Conservation (phyloP, 768 basidiomycete species). For the Psilocybe sp. region DNA sequence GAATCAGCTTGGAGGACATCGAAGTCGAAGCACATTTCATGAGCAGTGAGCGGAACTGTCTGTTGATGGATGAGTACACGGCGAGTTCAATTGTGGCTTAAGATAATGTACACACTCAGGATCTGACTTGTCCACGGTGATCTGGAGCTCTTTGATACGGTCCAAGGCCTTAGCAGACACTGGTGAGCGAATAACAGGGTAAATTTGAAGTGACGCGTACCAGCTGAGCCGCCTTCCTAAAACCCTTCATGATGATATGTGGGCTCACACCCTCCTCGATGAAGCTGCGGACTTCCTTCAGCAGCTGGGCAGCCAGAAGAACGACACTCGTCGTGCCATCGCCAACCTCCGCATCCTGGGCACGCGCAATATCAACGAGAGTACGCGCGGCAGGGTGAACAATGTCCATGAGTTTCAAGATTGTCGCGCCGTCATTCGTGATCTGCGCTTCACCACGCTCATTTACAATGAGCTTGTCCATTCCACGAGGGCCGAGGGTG, state of each 20-base stretch:
- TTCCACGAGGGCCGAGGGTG: slow-evolving; percentile 96
- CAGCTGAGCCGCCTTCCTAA: slow-evolving; percentile 81
- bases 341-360: slow-evolving; percentile 97
- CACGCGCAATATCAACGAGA: slow-evolving; percentile 96
- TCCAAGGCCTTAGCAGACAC: slow-evolving; percentile 63
- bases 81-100: slow-evolving; percentile 1
- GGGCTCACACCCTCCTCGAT: slow-evolving; percentile 98
- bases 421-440: slow-evolving; percentile 99
- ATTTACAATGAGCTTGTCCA: slow-evolving; percentile 97
- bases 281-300: slow-evolving; percentile 88
- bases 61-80: slow-evolving; percentile 30
- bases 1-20: slow-evolving; percentile 99
- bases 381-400: slow-evolving; percentile 97
- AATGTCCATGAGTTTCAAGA: slow-evolving; percentile 95
- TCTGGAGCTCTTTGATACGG: slow-evolving; percentile 85
- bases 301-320: slow-evolving; percentile 86
- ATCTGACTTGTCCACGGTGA: slow-evolving; percentile 85
- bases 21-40: slow-evolving; percentile 97
- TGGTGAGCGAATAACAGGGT: slow-evolving; percentile 6
- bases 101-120: slow-evolving; percentile 62
- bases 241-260: slow-evolving; percentile 97
- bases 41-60: slow-evolving; percentile 89
- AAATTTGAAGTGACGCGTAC: slow-evolving; percentile 42
- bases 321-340: slow-evolving; percentile 98
- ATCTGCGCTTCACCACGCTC: slow-evolving; percentile 96